These are phyloP conservation scores for Calvatia gigantea DNA, from an alignment of 768 basidiomycete species.

Conservation along the genomic window DNA sequence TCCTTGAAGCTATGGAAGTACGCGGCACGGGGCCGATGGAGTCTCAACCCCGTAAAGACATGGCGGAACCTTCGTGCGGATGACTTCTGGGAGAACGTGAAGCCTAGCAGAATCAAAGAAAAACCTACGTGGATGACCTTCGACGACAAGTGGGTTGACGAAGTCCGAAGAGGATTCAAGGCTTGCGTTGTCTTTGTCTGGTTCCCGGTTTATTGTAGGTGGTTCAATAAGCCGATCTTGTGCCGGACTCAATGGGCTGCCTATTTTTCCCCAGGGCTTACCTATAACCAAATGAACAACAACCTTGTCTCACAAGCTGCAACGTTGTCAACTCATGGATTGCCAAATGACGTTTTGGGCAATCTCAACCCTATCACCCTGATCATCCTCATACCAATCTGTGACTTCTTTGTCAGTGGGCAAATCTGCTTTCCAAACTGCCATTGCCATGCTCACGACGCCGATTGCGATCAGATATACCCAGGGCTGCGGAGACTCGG, in stretches of 20 bases:
- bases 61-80: conserved; percentile 45
- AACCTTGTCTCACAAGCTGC: conserved; percentile 82
- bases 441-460: neutral
- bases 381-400: conserved; percentile 68
- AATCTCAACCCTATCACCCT: conserved; percentile 77
- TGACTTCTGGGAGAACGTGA: conserved; percentile 73
- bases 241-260: neutral
- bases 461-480: conserved; percentile 33
- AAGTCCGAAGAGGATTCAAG: conserved; percentile 67
- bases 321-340: conserved; percentile 65
- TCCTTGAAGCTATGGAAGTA: conserved; percentile 41
- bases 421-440: neutral
- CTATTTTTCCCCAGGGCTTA: conserved; percentile 46
- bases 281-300: conserved; percentile 77
- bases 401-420: conserved; percentile 48
- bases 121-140: conserved; percentile 71
- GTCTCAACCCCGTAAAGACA: conserved; percentile 46
- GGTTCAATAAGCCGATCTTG: neutral
- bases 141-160: conserved; percentile 78
- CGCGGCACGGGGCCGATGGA: conserved; percentile 46
- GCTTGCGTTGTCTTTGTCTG: conserved; percentile 60
- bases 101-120: conserved; percentile 53
- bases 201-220: conserved; percentile 63
- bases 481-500: conserved; percentile 50
- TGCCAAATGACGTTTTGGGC: conserved; percentile 75